Conservation (phyloP, 1,139 yeast genomes). For the Suhomyces terraborum region DNA sequence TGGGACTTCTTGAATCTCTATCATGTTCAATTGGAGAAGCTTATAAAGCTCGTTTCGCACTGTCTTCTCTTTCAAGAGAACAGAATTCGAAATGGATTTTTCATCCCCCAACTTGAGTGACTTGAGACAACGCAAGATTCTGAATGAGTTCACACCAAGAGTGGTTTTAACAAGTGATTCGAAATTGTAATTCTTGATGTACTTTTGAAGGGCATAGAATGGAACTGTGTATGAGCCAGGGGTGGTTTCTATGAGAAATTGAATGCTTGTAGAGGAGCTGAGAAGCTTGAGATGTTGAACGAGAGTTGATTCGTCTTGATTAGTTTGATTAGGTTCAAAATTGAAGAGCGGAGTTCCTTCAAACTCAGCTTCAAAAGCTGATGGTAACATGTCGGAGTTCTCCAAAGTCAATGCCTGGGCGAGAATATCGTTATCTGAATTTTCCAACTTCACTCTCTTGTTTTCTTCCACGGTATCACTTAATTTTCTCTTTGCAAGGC, state of each 20-base stretch:
- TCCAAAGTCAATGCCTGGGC: constrained; percentile 9
- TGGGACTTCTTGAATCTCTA: constrained; percentile 89
- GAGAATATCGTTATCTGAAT: constrained; percentile 15
- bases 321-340: constrained; percentile 21
- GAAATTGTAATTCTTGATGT: constrained; percentile 56
- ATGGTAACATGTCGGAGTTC: constrained; percentile 2
- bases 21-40: constrained; percentile 56
- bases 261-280: constrained; percentile 27
- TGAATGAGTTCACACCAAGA: constrained; percentile 56
- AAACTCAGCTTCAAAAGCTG: constrained; percentile 9
- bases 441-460: constrained; percentile 11
- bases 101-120: constrained; percentile 77
- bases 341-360: constrained; percentile 16
- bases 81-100: constrained; percentile 73
- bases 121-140: constrained; percentile 69
- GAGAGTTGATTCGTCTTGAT: constrained; percentile 7
- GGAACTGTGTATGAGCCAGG: constrained; percentile 49
- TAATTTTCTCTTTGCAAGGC: constrained; percentile 13
- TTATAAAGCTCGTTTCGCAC: constrained; percentile 66
- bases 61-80: constrained; percentile 73
- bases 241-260: constrained; percentile 33
- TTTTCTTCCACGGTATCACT: constrained; percentile 9
- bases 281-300: constrained; percentile 55
- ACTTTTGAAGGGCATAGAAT: constrained; percentile 42
- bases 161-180: constrained; percentile 63